Evolutionary conservation across 306 rosid genomes (phyloP).

Genomic region (Inga laurina): DNA sequence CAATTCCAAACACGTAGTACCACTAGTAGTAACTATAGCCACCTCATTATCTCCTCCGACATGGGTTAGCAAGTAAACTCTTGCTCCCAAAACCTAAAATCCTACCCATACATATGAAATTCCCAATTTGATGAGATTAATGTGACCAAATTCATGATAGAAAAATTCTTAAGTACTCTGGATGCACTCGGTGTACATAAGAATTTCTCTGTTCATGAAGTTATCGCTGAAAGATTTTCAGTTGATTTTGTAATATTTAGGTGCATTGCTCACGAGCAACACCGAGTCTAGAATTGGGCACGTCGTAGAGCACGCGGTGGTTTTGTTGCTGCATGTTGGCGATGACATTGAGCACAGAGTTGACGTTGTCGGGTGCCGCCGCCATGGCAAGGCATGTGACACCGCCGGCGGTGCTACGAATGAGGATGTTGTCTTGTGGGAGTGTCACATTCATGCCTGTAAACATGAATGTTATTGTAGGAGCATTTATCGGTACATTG

Average conservation of each 20-base stretch:
- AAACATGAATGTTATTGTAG: conserved; percentile 80
- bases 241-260: conserved; percentile 8
- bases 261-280: conserved; percentile 86
- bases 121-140: conserved; percentile 22
- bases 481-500: conserved; percentile 58
- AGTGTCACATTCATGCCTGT: conserved; percentile 87
- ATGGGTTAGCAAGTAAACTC: conserved; percentile 33
- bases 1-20: conserved; percentile 10
- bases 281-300: conserved; percentile 86
- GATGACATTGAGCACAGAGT: conserved; percentile 86
- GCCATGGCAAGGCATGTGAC: conserved; percentile 84
- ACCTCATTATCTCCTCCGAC: conserved; percentile 23
- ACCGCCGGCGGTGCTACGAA: conserved; percentile 75
- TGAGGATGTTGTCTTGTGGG: conserved; percentile 70
- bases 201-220: background rate
- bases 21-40: background rate
- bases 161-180: background rate
- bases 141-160: conserved; percentile 1
- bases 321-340: conserved; percentile 97
- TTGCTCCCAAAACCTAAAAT: conserved; percentile 24
- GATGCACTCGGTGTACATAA: background rate
- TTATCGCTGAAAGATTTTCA: background rate
- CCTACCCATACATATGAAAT: conserved; percentile 27
- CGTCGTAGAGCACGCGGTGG: conserved; percentile 77
- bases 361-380: conserved; percentile 76